Evolutionary conservation across 2,329 filamentous ascomycete species (phyloP), one percentile per base, ranked within the genome.

Genomic region (Bertia moriformis): DNA sequence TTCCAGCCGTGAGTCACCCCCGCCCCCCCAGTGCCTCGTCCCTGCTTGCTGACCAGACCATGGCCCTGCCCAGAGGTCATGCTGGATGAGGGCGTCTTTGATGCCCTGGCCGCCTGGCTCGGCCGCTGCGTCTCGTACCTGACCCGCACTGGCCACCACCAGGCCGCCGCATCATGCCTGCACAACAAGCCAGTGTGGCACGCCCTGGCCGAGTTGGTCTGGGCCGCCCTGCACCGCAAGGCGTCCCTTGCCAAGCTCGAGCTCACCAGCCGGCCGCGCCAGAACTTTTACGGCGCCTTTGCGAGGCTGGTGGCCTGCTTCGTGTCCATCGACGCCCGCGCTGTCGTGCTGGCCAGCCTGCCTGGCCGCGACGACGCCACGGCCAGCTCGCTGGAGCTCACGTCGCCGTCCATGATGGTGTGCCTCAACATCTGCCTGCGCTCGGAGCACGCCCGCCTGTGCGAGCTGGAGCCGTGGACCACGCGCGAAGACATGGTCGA

Each of bases 281-380:
- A n/a, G n/a, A n/a, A 50, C 1, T 56, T 69, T 32, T 67, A 61
- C 44, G 43, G 45, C 7, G 49, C 49, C 2, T 69, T 66, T 44
- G 61, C 69, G n/a, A 61, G 54, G 41, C 50, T 79, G 35, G 58
- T 71, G 1, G 68, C 65, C 12, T 63, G 62, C 43, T 68, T 77
- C 42, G 54, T 76, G 39, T 50, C 56, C 13, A 53, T 73, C 43
- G 74, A 79, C 47, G 46, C 57, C 24, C 49, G 49, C 38, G 56
- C 54, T 2, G 43, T 69, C 18, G 27, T 42, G 14, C 39, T 41
- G 15, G 44, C 50, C 18, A 45, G 43, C 14, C 39, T 41, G 15
- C 5, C 38, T 4, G 36, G 46, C 2, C 45, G 51, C 4, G 55
- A 56, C 10, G 54, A 46, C 5, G 37, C 54, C 5, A n/a, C n/a